A percentile compares a stretch with the other conserved stretches of the same genome.
phyloP scores from a whole-genome alignment of 2,329 filamentous ascomycete species.

The Pseudogymnoascus sp. region DNA sequence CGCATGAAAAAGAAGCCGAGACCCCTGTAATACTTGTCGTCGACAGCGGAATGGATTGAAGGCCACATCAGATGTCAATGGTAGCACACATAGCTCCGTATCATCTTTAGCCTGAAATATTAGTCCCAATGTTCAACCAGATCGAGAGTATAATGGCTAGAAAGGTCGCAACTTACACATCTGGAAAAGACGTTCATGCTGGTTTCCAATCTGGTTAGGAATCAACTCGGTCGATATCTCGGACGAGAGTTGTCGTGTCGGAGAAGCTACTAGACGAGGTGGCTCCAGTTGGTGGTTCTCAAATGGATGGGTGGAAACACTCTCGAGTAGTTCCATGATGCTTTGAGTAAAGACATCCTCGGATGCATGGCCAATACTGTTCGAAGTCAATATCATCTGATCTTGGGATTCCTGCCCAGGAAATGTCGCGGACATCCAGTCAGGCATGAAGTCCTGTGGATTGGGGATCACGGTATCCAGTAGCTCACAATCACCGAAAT shows the following conservation, averaged over 20 bases:
- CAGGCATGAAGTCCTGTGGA: background rate
- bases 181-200: background rate
- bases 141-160: background rate
- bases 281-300: constrained; percentile 2
- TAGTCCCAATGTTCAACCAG: background rate
- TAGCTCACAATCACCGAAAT: background rate
- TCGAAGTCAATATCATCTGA: background rate
- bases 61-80: constrained; percentile 27
- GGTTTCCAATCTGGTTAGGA: background rate
- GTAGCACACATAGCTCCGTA: constrained; percentile 29
- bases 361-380: constrained; percentile 6
- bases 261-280: background rate
- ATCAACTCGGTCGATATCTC: background rate
- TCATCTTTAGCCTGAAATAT: constrained; percentile 24
- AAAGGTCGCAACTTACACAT: background rate
- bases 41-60: constrained; percentile 30
- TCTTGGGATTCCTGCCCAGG: background rate
- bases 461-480: background rate
- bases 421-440: background rate
- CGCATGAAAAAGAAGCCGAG: constrained; percentile 27
- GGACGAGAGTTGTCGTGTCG: background rate
- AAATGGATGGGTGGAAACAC: background rate
- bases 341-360: background rate
- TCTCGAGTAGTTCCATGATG: background rate
- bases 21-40: constrained; percentile 19